Base-by-base conservation (phyloP, 2,329 filamentous ascomycete genomes). In the Neofusicoccum kwambonambiense region DNA sequence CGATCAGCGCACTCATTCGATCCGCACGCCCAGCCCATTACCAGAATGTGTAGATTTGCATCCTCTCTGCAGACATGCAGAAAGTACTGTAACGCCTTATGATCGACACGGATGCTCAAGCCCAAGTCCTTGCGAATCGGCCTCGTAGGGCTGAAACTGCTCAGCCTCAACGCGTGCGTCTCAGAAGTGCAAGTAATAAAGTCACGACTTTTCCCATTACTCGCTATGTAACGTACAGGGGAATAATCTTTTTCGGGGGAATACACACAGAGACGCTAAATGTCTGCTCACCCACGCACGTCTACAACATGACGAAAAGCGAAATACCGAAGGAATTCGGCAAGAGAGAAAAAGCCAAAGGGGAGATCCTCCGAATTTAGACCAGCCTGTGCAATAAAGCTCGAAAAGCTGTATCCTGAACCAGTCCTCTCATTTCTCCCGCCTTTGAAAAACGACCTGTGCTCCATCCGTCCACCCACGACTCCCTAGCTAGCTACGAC, bases 211-310 rank as follows among this genome's bases (percentile, higher is more conserved):
- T 60, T 60, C 42, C 56, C 56, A 60, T 60, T 60, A 58, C 56
- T 60, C 31, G 56, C 56, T 60, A 58, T 42, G 50, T 58, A 60
- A 60, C 42, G 41, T 60, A 60, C 56, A 60, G 56, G 56, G 56
- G 42, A 60, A 60, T 60, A 60, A 60, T 60, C 56, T 60, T 60
- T 60, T 60, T 60, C 56, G 42, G 56, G 56, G 56, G 42, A 60
- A 60, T 60, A 60, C 27, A 60, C 56, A 60, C 56, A 47, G 54
- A 47, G 56, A 47, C 56, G 56, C 56, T 60, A 60, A 52, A 60
- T 58, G 42, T 60, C 56, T 60, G 56, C 42, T 60, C 56, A 27
- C 56, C 56, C n/a, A 34, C 27, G 41, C 56, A 47, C 56, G 56
- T 60, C 56, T 60, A 60, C 56, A 31, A 60, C 37, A 47, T 42